Base-by-base conservation (phyloP, 768 basidiomycete genomes). In the Tubosaeta sp. region DNA sequence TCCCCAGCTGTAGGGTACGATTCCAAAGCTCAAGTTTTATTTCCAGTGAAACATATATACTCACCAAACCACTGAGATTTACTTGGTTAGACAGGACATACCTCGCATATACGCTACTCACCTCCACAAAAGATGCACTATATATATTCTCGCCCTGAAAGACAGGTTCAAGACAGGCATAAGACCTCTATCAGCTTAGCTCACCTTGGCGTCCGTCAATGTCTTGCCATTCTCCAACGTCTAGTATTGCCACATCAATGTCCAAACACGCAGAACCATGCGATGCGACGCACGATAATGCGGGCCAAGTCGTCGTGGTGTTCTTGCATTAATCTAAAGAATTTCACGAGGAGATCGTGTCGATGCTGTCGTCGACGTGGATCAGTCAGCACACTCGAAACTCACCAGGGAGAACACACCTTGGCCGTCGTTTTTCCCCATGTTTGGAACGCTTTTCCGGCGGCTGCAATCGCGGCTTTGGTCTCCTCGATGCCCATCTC, bases 191-290 rank as follows among this genome's bases (percentile, higher is more conserved):
- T 19, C 7, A 27, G 50, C 43, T 44, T 13, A 27, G 38, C 47
- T 2, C 55, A 88, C 89, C 80, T 89, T 88, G 33, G 82, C 89
- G 59, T 97, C 94, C 0, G 75, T 72, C 41, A 97, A 72, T 8
- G 93, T 79, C 73, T 98, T 99, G 33, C 97, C 97, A 63, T 99
- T 99, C 74, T 99, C 97, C 54, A 94, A 72, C 6, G 92, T 95
- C 91, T 92, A 67, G n/a, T 35, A 44, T 22, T 22, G 22, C 42
- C 46, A 43, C 3, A 54, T 62, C 32, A 60, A 38, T 34, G 26
- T 54, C 42, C 43, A 35, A 56, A 27, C 32, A 48, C 31, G 42
- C 16, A 45, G 32, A 26, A 37, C 22, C 19, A 45, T 37, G 22
- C 35, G 14, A 48, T 7, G 25, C 32, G 7, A 74, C 86, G 65